Evolutionary conservation across 257 asterid species (phyloP).

Genomic region (Primulina huaijiensis): DNA sequence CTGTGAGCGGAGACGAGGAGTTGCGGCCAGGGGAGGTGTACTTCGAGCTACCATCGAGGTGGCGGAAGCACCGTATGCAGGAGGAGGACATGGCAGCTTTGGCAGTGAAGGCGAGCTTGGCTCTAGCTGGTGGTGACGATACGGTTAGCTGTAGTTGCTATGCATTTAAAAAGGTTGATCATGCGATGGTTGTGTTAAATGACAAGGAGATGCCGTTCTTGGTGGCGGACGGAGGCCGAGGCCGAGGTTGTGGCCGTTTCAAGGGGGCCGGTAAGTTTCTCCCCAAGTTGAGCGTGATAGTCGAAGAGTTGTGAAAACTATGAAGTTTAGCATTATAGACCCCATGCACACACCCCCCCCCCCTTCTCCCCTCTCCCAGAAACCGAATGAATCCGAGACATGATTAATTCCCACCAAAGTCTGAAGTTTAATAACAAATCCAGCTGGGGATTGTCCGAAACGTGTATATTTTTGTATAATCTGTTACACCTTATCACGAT

Average conservation of each 20-base stretch:
- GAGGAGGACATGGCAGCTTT: conserved; percentile 79
- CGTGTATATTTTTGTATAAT: no score
- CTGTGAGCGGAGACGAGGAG: conserved; percentile 50
- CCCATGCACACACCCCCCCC: no score
- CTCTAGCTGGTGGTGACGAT: conserved; percentile 39
- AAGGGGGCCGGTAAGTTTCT: conserved; percentile 44
- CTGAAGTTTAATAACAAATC: no score
- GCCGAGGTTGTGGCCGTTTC: conserved; percentile 29
- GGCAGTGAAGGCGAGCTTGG: conserved; percentile 71
- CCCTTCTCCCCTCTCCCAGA: no score
- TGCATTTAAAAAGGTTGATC: conserved; percentile 22
- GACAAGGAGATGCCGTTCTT: conserved; percentile 36
- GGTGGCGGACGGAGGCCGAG: conserved; percentile 22
- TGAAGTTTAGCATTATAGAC: no score
- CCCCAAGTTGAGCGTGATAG: conserved; percentile 50
- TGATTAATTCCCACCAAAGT: no score
- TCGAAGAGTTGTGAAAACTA: conserved; percentile 40
- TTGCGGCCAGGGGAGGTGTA: conserved; percentile 72
- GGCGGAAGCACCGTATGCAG: conserved; percentile 51
- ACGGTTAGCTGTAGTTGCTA: conserved; percentile 32
- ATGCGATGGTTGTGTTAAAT: conserved; percentile 18
- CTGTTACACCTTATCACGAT: no score
- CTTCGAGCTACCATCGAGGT: conserved; percentile 56
- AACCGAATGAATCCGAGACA: no score
- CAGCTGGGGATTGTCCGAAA: no score